phyloP scores from a whole-genome alignment of 2,329 filamentous ascomycete species.

The Colletotrichum phormii region DNA sequence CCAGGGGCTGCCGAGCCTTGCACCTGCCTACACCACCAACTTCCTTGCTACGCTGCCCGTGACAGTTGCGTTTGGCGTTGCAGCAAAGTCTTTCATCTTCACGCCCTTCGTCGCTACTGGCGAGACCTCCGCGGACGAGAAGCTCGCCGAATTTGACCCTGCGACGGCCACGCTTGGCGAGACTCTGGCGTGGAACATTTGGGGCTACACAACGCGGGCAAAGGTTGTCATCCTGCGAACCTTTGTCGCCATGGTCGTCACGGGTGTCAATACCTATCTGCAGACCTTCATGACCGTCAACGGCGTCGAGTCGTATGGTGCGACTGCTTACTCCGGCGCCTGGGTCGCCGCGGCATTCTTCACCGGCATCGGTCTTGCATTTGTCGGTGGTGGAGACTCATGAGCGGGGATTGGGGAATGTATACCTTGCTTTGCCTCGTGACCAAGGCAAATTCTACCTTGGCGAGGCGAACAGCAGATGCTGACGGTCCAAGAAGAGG shows the following conservation, averaged over 20 bases:
- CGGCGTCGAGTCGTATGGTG: conserved; percentile 77
- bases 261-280: conserved; percentile 70
- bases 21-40: conserved; percentile 73
- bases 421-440: conserved; percentile 6
- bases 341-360: conserved; percentile 77
- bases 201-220: conserved; percentile 73
- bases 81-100: conserved; percentile 83
- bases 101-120: conserved; percentile 70
- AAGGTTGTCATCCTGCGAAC: conserved; percentile 76
- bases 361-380: conserved; percentile 66
- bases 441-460: not conserved
- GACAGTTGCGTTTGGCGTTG: conserved; percentile 71
- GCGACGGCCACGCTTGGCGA: conserved; percentile 73
- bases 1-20: conserved; percentile 75
- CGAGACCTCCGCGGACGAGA: conserved; percentile 59
- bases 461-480: conserved; percentile 13
- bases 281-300: conserved; percentile 75
- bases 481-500: conserved; percentile 1
- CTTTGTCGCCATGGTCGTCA: conserved; percentile 66
- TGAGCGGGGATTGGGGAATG: conserved; percentile 7
- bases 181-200: conserved; percentile 79
- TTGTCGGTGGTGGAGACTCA: conserved; percentile 56
- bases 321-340: conserved; percentile 76
- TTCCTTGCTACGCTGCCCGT: conserved; percentile 71
- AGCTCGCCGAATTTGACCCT: conserved; percentile 69